Evolutionary conservation across 306 rosid genomes (phyloP), one percentile per base, ranked within the genome.

Genomic region (Rosa chinensis): DNA sequence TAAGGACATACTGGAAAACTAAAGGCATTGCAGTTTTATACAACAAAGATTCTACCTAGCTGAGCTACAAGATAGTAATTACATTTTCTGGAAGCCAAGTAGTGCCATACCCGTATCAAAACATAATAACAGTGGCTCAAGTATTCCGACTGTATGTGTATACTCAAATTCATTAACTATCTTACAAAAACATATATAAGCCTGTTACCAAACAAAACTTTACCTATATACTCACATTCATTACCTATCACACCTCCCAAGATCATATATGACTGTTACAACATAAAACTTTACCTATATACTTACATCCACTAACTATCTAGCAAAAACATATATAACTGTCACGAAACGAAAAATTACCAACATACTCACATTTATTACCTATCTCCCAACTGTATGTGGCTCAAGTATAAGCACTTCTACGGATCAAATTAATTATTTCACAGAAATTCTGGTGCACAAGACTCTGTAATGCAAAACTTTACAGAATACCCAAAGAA

Each of bases 1-100:
- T 56, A 83, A 74, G 62, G 75, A 21, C 81, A 63, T 77, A 64
- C 40, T 23, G 7, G 17, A 44, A 74, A 56, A 6, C 14, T n/a
- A 76, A 45, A 74, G 45, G 18, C 14, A 45, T 78, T 73, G 40
- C 21, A 28, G 20, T 63, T 63, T 43, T 11, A 21, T 56, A 13
- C 44, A 40, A 25, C 42, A 77, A 6, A 16, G 63, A 12, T 25
- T 10, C 3, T 40, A 25, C 13, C 1, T 58, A 28, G 4, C 68
- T 32, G 43, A 32, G 37, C 39, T 63, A 63, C 10, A 28, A 28
- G 49, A 73, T 11, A 12, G 50, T 42, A 21, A 23, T 45, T 23
- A 48, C 10, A 45, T 8, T 23, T 70, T 44, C 56, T 44, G 20
- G 21, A 61, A 62, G 40, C 12, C 42, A 3, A 5, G 42, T 10